Base-by-base conservation (phyloP, 2,329 filamentous ascomycete species). In the Alternaria rosae region DNA sequence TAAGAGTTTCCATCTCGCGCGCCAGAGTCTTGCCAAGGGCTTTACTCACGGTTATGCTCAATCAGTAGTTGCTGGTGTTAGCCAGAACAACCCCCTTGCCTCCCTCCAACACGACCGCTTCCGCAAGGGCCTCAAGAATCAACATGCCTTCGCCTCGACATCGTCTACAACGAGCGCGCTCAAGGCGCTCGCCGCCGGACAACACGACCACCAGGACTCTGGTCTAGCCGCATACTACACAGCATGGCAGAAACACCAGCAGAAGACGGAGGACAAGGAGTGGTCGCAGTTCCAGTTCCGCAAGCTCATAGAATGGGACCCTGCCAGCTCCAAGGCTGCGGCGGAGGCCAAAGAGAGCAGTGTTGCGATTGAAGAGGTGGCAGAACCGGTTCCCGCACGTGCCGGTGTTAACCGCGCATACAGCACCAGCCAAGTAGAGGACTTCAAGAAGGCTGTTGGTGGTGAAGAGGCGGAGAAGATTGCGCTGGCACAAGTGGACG, bases 11-110 rank as follows among this genome's bases (percentile, higher is more conserved):
- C 86, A 89, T 85, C 92, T 98, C 86, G 93, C 97, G 89, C 94
- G 95, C 86, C 92, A 94, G 87, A 94, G 92, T 91, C 91, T 97
- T 84, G 90, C 92, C 79, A 98, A 98, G 85, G 93, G 94, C 77
- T 91, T 98, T 81, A 94, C 93, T 81, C 93, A 98, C 88, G 94
- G 94, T 83, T 98, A 97, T 87, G 94, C 94, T 74, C 94, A 98
- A 81, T 97, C 94, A 67, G 91, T 98, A 83, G 93, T 99, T 83
- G 95, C 95, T 77, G 94, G 93, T 75, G 86, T 89, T 84, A 78
- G 93, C 43, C 85, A 87, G 66, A 85, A 86, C 70, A 85, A 85
- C 59, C 82, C 83, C 44, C 80, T 88, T 61, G 85, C 84, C 66
- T 82, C 85, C 43, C 82, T 89, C 73, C 77, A 75, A 71, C 74